Percentiles rank a stretch among this genome's conserved stretches.
Conservation (phyloP, 2,329 filamentous ascomycete species). For the Didymella keratinophila region DNA sequence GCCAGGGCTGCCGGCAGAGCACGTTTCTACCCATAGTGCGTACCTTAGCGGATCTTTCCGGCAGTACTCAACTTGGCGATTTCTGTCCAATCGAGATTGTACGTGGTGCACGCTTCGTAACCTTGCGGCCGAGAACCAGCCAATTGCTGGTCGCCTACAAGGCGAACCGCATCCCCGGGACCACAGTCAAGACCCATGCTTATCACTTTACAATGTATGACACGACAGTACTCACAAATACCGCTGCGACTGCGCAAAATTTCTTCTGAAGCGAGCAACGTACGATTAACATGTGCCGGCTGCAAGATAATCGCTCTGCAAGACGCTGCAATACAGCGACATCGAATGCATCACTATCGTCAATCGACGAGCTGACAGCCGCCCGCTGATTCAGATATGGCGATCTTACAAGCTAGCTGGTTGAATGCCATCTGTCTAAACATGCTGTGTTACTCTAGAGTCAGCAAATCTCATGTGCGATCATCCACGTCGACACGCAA, state of each 20-base stretch:
- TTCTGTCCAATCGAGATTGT: slow-evolving; percentile 31
- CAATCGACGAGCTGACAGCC: neutral
- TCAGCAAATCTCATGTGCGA: neutral
- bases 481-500: neutral
- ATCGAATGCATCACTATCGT: neutral
- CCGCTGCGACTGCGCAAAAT: neutral
- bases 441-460: neutral
- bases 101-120: slow-evolving; percentile 34
- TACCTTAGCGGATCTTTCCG: slow-evolving; percentile 29
- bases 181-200: slow-evolving; percentile 36
- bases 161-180: slow-evolving; percentile 40
- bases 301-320: slow-evolving; percentile 16
- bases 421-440: neutral
- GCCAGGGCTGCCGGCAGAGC: slow-evolving; percentile 29
- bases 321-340: slow-evolving; percentile 6
- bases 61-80: slow-evolving; percentile 17
- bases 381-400: neutral
- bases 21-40: slow-evolving; percentile 35
- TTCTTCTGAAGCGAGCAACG: neutral
- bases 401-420: neutral
- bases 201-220: slow-evolving; percentile 39
- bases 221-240: slow-evolving; percentile 15
- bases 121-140: slow-evolving; percentile 39
- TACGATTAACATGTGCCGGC: slow-evolving; percentile 4
- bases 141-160: slow-evolving; percentile 38